These are phyloP conservation scores for Zasmidium citrigriseum DNA, from an alignment of 2,329 filamentous ascomycete species.

Conservation along the genomic window DNA sequence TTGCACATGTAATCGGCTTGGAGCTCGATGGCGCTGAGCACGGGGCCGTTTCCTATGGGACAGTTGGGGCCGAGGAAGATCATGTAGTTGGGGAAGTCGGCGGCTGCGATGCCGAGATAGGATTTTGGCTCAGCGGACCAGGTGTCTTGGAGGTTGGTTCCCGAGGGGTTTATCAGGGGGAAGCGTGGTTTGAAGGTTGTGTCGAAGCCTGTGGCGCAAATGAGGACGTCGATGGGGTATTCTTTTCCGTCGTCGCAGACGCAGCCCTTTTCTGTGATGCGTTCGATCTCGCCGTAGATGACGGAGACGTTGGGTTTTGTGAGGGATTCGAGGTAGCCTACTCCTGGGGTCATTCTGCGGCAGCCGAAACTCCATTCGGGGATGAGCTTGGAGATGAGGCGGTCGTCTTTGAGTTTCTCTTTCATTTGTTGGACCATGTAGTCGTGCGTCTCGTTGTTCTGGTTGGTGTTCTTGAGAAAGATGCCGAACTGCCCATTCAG, in stretches of 20 bases:
- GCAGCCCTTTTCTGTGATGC: constrained; percentile 32
- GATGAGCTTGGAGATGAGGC: constrained; percentile 45
- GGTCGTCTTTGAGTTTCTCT: constrained; percentile 40
- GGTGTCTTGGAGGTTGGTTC: constrained; percentile 14
- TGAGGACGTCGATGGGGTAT: constrained; percentile 50
- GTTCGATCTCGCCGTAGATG: constrained; percentile 32
- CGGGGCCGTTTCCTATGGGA: constrained; percentile 17
- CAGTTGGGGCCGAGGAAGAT: constrained; percentile 20
- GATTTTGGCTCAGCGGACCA: constrained; percentile 14
- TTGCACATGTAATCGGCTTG: constrained; percentile 18
- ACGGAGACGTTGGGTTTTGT: constrained; percentile 31
- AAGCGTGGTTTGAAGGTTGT: constrained; percentile 36
- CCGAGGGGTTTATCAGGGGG: constrained; percentile 5
- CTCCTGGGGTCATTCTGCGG: constrained; percentile 42
- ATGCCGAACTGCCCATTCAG: constrained; percentile 56
- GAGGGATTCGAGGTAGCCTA: constrained; percentile 43
- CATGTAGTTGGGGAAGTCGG: constrained; percentile 19
- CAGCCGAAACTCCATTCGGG: constrained; percentile 46
- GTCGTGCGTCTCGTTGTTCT: constrained; percentile 44
- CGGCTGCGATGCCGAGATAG: constrained; percentile 16
- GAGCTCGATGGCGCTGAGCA: constrained; percentile 19
- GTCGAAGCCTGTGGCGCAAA: constrained; percentile 61
- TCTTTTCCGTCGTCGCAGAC: constrained; percentile 29
- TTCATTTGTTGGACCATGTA: constrained; percentile 42
- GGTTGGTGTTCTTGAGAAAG: constrained; percentile 49